Conservation (phyloP, 768 basidiomycete genomes). For the Kwoniella europaea region DNA sequence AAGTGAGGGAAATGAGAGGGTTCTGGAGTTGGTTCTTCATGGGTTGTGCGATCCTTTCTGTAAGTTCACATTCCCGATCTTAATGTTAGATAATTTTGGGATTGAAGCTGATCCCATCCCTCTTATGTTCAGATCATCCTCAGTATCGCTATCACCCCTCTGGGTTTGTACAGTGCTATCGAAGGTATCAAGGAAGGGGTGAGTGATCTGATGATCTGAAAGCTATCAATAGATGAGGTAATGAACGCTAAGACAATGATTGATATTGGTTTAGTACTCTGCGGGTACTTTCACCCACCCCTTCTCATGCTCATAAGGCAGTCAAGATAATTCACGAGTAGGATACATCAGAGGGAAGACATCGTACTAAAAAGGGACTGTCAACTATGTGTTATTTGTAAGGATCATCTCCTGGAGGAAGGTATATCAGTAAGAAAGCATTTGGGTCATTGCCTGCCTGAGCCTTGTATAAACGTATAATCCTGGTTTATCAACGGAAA, state of each 20-base stretch:
- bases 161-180: slow-evolving; percentile 41
- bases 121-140: slow-evolving; percentile 30
- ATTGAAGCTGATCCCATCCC: too few species aligned
- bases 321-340: neutral
- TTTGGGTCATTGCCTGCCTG: too few species aligned
- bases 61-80: slow-evolving; percentile 1
- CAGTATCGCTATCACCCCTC: slow-evolving; percentile 35
- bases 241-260: neutral
- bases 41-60: slow-evolving; percentile 11
- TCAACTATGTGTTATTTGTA: too few species aligned
- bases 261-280: slow-evolving; percentile 22
- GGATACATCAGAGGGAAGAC: too few species aligned
- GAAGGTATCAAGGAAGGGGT: slow-evolving; percentile 33
- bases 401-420: too few species aligned
- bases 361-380: too few species aligned
- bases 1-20: slow-evolving; percentile 9
- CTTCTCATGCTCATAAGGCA: slow-evolving; percentile 31
- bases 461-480: too few species aligned
- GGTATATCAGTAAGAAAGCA: too few species aligned
- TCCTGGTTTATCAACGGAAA: too few species aligned
- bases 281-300: slow-evolving; percentile 39
- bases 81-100: neutral
- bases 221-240: too few species aligned
- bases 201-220: too few species aligned
- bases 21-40: slow-evolving; percentile 11